Percentiles rank a stretch among this genome's conserved stretches.
Evolutionary conservation across 106 monocot genomes (phyloP).

Genomic region (Dioscorea dumetorum): DNA sequence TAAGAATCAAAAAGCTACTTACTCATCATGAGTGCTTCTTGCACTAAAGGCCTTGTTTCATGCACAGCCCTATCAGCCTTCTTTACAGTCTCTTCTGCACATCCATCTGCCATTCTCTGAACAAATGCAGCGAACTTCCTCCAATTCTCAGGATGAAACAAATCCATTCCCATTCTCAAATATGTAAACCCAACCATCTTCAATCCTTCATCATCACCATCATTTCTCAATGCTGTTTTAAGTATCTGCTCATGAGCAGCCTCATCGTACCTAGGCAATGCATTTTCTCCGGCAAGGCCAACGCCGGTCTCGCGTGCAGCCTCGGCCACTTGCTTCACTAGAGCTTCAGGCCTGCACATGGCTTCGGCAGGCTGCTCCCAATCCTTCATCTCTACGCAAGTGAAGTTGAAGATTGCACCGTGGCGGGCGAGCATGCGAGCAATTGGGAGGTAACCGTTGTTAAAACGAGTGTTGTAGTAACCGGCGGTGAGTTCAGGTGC

Average conservation of each 20-base stretch:
- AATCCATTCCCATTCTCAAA: slow-evolving; percentile 51
- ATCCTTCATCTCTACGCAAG: slow-evolving; percentile 84
- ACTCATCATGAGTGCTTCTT: slow-evolving; percentile 25
- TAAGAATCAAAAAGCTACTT: no score
- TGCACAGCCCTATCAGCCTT: slow-evolving; percentile 34
- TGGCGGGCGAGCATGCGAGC: slow-evolving; percentile 63
- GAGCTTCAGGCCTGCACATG: slow-evolving; percentile 62
- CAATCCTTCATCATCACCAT: slow-evolving; percentile 1
- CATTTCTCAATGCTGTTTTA: slow-evolving; percentile 21
- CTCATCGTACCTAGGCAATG: slow-evolving; percentile 71
- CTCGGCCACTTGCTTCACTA: slow-evolving; percentile 63
- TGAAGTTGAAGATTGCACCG: slow-evolving; percentile 89
- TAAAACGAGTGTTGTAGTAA: slow-evolving; percentile 79
- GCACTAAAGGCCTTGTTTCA: slow-evolving; percentile 29
- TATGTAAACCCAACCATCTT: slow-evolving; percentile 76
- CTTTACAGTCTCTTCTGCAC: slow-evolving; percentile 20
- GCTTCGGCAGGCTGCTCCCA: slow-evolving; percentile 81
- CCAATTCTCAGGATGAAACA: slow-evolving; percentile 72
- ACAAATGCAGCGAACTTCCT: slow-evolving; percentile 60
- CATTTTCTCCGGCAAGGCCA: slow-evolving; percentile 83
- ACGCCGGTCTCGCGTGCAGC: slow-evolving; percentile 55
- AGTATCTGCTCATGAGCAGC: slow-evolving; percentile 61
- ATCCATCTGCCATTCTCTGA: slow-evolving; percentile 42
- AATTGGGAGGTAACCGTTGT: slow-evolving; percentile 71
- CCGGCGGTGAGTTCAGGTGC: slow-evolving; percentile 89